A percentile compares a stretch with the other conserved stretches of the same genome.
These are phyloP conservation scores for Fusarium camptoceras DNA, from an alignment of 2,329 filamentous ascomycete genomes.

Conservation along the genomic window DNA sequence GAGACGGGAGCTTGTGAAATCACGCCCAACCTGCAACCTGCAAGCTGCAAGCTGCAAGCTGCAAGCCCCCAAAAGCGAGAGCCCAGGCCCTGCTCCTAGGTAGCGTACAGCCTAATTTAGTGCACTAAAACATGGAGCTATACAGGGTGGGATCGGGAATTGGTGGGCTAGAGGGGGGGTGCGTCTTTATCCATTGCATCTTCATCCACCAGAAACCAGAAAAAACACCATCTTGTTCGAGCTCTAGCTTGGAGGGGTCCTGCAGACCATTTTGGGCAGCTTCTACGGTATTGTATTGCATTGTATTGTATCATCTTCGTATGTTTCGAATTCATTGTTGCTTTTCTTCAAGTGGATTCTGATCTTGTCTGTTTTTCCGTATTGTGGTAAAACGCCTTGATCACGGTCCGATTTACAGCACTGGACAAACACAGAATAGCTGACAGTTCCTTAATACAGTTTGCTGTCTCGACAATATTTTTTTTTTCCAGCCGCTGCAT, in stretches of 20 bases:
- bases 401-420: neutral
- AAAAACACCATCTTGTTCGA: conserved; percentile 27
- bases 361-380: neutral
- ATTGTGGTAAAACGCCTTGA: neutral
- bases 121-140: neutral
- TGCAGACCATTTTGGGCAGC: conserved; percentile 16
- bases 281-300: neutral
- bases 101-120: conserved; percentile 7
- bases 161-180: conserved; percentile 30
- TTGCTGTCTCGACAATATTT: neutral
- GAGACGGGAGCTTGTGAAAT: neutral
- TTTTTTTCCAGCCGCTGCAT: conserved; percentile 1
- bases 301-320: conserved; percentile 5
- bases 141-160: conserved; percentile 36
- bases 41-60: neutral
- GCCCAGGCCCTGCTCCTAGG: conserved; percentile 12
- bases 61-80: neutral
- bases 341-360: neutral
- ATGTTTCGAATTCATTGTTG: neutral
- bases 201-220: neutral
- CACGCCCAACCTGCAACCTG: neutral
- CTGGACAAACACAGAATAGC: neutral
- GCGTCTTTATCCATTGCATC: conserved; percentile 22
- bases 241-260: conserved; percentile 30
- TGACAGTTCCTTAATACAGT: conserved; percentile 10